Conservation (phyloP, 2,329 filamentous ascomycete genomes). For the Chaetothyriales sp. region DNA sequence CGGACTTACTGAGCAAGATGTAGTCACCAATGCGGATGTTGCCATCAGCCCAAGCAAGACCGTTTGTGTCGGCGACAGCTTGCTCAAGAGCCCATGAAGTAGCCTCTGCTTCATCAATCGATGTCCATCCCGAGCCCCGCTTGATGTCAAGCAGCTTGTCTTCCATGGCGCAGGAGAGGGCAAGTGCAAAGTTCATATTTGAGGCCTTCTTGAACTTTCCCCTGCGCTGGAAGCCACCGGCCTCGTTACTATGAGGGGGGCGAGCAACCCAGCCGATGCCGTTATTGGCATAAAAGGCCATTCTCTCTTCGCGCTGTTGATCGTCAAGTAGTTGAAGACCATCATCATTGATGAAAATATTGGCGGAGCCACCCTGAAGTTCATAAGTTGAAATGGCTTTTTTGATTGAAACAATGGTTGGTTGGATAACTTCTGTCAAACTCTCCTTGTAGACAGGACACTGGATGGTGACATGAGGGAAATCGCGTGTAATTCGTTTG, state of each 20-base stretch:
- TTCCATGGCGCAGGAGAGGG: slow-evolving; percentile 49
- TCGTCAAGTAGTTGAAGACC: slow-evolving; percentile 27
- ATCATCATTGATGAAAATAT: slow-evolving; percentile 28
- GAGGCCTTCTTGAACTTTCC: slow-evolving; percentile 64
- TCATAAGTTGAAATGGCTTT: slow-evolving; percentile 47
- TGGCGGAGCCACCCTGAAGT: slow-evolving; percentile 36
- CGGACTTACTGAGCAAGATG: slow-evolving; percentile 40
- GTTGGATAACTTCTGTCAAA: slow-evolving; percentile 51
- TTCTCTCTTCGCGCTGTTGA: slow-evolving; percentile 31
- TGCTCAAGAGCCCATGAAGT: slow-evolving; percentile 24
- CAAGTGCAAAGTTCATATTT: slow-evolving; percentile 61
- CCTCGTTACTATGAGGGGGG: slow-evolving; percentile 35
- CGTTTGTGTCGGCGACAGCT: slow-evolving; percentile 37
- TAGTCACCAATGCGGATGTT: slow-evolving; percentile 77
- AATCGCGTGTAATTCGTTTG: slow-evolving; percentile 38
- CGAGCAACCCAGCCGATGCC: slow-evolving; percentile 37
- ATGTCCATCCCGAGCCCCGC: slow-evolving; percentile 23
- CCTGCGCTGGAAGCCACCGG: slow-evolving; percentile 25
- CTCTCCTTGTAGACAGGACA: slow-evolving; percentile 85
- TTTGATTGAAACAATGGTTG: slow-evolving; percentile 43
- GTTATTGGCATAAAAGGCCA: slow-evolving; percentile 37
- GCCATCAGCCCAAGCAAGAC: slow-evolving; percentile 52
- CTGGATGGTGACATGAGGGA: slow-evolving; percentile 54
- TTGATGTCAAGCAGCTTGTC: slow-evolving; percentile 33
- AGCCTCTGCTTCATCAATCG: slow-evolving; percentile 36